A percentile compares a stretch with the other conserved stretches of the same genome.
phyloP scores from a whole-genome alignment of 1,284 basidiomycete species.

The Cryptococcus sp. region DNA sequence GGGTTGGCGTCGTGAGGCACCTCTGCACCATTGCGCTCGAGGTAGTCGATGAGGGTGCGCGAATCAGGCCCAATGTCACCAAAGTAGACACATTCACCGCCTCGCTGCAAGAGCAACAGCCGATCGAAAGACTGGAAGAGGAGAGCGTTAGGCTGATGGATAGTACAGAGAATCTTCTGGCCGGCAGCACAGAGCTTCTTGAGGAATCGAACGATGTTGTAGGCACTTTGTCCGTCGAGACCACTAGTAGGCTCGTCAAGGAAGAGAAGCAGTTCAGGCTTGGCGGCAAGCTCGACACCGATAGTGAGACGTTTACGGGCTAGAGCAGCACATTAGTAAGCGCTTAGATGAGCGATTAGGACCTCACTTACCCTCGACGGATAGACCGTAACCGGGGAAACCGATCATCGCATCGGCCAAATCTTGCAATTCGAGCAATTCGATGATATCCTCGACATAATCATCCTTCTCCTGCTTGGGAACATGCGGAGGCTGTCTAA shows the following conservation, averaged over 20 bases:
- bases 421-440: constrained; percentile 58
- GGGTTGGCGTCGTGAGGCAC: constrained; percentile 60
- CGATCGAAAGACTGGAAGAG: constrained; percentile 62
- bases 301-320: constrained; percentile 64
- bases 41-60: constrained; percentile 59
- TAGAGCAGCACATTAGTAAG: constrained; percentile 20
- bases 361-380: constrained; percentile 44
- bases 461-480: constrained; percentile 59
- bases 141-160: constrained; percentile 57
- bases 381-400: constrained; percentile 58
- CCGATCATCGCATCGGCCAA: constrained; percentile 58
- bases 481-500: constrained; percentile 59
- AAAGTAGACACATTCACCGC: constrained; percentile 55
- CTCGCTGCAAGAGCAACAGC: constrained; percentile 56
- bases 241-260: constrained; percentile 61
- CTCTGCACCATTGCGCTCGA: constrained; percentile 58
- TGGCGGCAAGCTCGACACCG: constrained; percentile 64
- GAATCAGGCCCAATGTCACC: constrained; percentile 61
- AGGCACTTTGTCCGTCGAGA: constrained; percentile 62
- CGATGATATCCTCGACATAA: constrained; percentile 60
- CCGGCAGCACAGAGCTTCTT: constrained; percentile 67
- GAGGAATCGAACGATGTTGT: constrained; percentile 58
- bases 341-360: too few relatives aligned
- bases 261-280: constrained; percentile 62
- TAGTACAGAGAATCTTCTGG: constrained; percentile 58